phyloP scores from a whole-genome alignment of 768 basidiomycete species.

The Lentinula sp. region DNA sequence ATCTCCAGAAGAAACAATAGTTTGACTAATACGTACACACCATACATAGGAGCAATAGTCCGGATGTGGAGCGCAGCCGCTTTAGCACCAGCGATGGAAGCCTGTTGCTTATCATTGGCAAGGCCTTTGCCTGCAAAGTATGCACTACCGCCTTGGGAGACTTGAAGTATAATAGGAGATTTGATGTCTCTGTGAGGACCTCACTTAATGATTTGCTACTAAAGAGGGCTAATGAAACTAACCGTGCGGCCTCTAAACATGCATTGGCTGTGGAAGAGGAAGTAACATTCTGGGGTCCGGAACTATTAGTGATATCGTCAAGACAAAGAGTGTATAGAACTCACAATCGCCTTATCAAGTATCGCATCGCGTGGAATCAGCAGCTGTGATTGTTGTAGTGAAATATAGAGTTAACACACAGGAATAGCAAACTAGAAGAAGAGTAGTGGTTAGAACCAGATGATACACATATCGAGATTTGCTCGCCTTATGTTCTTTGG shows the following conservation, averaged over 20 bases:
- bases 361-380: constrained; percentile 1
- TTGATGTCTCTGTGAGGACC: constrained; percentile 71
- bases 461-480: constrained; percentile 4
- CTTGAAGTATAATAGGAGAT: constrained; percentile 94
- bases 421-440: constrained; percentile 71
- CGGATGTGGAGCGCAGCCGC: constrained; percentile 92
- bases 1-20: neutral
- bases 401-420: constrained; percentile 35
- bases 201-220: constrained; percentile 9
- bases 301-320: neutral
- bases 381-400: neutral
- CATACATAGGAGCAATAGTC: constrained; percentile 82
- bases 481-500: constrained; percentile 77
- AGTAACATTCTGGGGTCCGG: constrained; percentile 73
- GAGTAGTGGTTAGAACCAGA: constrained; percentile 7
- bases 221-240: constrained; percentile 8
- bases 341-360: constrained; percentile 62
- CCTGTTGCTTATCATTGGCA: constrained; percentile 91
- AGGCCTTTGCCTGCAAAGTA: constrained; percentile 98
- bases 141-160: constrained; percentile 94
- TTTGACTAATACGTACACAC: constrained; percentile 59
- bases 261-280: constrained; percentile 95
- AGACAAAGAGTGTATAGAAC: constrained; percentile 20
- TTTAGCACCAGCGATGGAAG: constrained; percentile 87
- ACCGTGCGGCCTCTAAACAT: constrained; percentile 93